Conservation (phyloP, 169 alveolate genomes). For the Cryptosporidium sp. region DNA sequence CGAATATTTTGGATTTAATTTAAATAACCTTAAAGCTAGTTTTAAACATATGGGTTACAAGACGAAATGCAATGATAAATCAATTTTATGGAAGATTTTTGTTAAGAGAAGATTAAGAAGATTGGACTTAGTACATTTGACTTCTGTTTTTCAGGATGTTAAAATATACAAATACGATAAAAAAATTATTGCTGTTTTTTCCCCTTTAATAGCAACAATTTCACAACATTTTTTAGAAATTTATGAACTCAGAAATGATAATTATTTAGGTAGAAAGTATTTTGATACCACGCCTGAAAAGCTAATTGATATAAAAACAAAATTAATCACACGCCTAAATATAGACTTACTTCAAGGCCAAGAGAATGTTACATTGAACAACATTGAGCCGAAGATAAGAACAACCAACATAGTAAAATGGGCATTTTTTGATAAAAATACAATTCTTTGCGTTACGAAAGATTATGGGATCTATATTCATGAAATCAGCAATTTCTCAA, state of each 20-base stretch:
- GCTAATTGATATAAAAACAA: background rate
- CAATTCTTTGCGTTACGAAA: constrained; percentile 16
- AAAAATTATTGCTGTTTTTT: constrained; percentile 22
- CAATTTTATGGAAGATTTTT: constrained; percentile 15
- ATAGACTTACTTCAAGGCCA: background rate
- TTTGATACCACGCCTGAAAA: background rate
- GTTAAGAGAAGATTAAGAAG: background rate
- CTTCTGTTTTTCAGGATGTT: constrained; percentile 24
- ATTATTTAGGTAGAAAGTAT: background rate
- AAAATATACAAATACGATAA: background rate
- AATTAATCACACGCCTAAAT: constrained; percentile 8
- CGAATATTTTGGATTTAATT: background rate
- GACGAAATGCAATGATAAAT: background rate
- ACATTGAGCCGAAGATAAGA: background rate
- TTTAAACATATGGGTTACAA: background rate
- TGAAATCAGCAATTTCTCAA: background rate
- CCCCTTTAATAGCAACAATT: constrained; percentile 32
- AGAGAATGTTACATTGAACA: background rate
- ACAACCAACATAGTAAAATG: constrained; percentile 5
- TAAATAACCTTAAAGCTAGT: background rate
- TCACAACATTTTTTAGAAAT: constrained; percentile 14
- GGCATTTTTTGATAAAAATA: constrained; percentile 13
- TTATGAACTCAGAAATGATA: constrained; percentile 9
- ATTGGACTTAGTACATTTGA: background rate
- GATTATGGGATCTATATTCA: constrained; percentile 30